Percentiles rank a stretch among this genome's conserved stretches.
Conservation (phyloP, 345 rosid species). For the Alliaria petiolata region DNA sequence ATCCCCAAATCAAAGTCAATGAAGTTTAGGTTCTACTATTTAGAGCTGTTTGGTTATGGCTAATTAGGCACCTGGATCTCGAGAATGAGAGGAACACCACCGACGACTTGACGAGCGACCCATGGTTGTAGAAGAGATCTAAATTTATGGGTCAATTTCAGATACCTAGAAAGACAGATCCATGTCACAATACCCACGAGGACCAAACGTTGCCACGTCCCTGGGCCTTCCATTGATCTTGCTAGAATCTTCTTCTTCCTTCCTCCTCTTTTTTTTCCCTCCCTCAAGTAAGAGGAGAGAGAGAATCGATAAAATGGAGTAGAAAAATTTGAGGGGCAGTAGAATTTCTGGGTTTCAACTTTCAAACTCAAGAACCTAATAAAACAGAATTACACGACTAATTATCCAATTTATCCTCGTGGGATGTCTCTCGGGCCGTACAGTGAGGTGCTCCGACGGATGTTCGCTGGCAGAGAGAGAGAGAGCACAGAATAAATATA, state of each 20-base stretch:
- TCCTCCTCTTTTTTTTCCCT: not conserved
- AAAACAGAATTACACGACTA: not conserved
- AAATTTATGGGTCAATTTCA: constrained; percentile 56
- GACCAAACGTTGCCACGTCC: constrained; percentile 65
- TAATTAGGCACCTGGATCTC: constrained; percentile 66
- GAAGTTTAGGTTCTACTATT: not conserved
- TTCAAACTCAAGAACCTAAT: not conserved
- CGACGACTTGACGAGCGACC: constrained; percentile 55
- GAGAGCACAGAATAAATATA: not conserved
- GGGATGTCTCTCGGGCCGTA: not conserved
- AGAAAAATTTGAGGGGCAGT: not conserved
- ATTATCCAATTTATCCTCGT: not conserved
- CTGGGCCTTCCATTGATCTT: constrained; percentile 62
- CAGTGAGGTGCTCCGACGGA: constrained; percentile 30
- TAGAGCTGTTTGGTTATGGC: not conserved
- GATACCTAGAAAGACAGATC: constrained; percentile 63
- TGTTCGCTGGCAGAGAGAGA: constrained; percentile 37
- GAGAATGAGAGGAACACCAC: constrained; percentile 55
- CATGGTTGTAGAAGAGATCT: constrained; percentile 72
- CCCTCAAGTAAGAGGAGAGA: constrained; percentile 30
- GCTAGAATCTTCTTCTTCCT: not conserved
- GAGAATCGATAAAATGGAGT: not conserved
- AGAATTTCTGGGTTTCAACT: constrained; percentile 3
- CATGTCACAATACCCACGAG: constrained; percentile 66
- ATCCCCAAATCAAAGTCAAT: not conserved